Evolutionary conservation across 2,329 filamentous ascomycete genomes (phyloP).

Genomic region (Pseudogymnoascus verrucosus): DNA sequence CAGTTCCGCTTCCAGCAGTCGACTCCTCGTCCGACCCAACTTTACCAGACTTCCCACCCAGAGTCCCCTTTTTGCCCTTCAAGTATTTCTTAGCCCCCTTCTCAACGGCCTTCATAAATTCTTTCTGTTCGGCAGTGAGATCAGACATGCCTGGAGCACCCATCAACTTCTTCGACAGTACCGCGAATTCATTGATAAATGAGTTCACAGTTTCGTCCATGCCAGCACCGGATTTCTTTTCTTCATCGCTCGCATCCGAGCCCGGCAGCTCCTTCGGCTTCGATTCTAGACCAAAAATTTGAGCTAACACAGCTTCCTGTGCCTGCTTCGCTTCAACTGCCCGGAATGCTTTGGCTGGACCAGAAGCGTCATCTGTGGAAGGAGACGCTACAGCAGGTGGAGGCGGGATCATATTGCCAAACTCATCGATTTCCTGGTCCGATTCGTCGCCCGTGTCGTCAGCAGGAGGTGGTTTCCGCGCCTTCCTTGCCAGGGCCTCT

Average conservation of each 20-base stretch:
- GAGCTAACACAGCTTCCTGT: constrained; percentile 46
- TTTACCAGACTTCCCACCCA: constrained; percentile 14
- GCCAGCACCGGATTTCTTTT: constrained; percentile 1
- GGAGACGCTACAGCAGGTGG: constrained; percentile 24
- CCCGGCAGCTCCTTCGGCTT: background rate
- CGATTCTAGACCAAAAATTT: constrained; percentile 44
- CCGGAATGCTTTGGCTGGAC: constrained; percentile 38
- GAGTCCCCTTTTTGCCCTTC: constrained; percentile 18
- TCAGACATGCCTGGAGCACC: constrained; percentile 32
- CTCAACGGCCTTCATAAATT: constrained; percentile 43
- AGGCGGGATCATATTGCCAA: constrained; percentile 33
- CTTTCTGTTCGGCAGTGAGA: constrained; percentile 32
- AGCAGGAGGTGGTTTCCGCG: constrained; percentile 36
- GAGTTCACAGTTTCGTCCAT: constrained; percentile 26
- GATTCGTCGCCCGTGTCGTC: constrained; percentile 39
- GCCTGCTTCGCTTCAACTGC: constrained; percentile 46
- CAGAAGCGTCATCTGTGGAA: constrained; percentile 31
- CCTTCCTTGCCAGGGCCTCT: constrained; percentile 39
- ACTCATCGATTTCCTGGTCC: constrained; percentile 45
- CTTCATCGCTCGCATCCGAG: constrained; percentile 13
- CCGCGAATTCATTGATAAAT: constrained; percentile 34
- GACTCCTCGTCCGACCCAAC: background rate
- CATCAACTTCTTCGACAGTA: constrained; percentile 37
- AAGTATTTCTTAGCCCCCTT: constrained; percentile 45
- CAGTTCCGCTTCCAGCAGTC: constrained; percentile 14